A percentile compares a stretch with the other conserved stretches of the same genome.
phyloP scores from a whole-genome alignment of 2,329 filamentous ascomycete species.

The Sclerotinia nivalis region DNA sequence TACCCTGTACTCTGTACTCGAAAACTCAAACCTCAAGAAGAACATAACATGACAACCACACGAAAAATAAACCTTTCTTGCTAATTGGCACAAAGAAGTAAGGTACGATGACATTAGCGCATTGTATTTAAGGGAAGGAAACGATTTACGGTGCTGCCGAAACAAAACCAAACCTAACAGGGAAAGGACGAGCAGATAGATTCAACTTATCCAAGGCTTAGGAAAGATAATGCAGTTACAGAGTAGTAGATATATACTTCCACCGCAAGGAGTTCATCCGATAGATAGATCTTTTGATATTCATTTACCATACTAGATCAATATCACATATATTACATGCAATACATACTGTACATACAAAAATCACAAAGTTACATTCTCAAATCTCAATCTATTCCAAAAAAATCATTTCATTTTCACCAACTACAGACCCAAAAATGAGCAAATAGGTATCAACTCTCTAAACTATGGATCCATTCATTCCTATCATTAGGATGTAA shows the following conservation, averaged over 20 bases:
- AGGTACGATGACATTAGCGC: too few species aligned
- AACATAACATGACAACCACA: too few species aligned
- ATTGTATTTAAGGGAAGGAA: background rate
- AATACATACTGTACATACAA: background rate
- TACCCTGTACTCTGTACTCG: too few species aligned
- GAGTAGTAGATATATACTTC: background rate
- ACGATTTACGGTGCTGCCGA: background rate
- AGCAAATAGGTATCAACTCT: constrained; percentile 20
- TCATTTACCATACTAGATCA: too few species aligned
- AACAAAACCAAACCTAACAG: background rate
- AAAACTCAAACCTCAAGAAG: too few species aligned
- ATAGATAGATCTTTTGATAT: too few species aligned
- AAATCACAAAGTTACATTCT: background rate
- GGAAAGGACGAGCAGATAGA: background rate
- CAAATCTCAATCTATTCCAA: background rate
- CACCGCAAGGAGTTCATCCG: too few species aligned
- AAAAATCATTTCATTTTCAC: background rate
- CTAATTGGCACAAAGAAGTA: too few species aligned
- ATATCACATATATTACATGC: too few species aligned
- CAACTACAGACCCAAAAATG: background rate
- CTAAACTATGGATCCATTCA: constrained; percentile 11
- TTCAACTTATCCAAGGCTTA: background rate
- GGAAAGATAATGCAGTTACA: background rate
- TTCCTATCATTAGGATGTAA: constrained; percentile 5
- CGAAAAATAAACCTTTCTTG: too few species aligned